Percentiles rank a stretch among this genome's conserved stretches.
phyloP scores from a whole-genome alignment of 768 basidiomycete genomes.

The Pilatotrama ljubarskyi region DNA sequence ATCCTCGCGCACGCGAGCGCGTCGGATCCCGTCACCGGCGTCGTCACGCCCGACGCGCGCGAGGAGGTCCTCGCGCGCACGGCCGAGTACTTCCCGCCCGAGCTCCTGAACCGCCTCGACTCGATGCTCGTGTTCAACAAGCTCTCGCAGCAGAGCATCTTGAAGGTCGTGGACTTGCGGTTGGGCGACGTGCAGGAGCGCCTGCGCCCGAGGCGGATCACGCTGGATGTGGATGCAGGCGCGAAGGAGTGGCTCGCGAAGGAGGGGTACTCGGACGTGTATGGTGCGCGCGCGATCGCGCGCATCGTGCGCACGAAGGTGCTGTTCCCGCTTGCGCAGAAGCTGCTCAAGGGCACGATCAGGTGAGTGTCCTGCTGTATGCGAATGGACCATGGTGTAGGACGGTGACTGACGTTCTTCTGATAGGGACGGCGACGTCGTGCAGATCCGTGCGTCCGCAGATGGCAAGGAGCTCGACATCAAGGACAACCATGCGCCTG shows the following conservation, averaged over 20 bases:
- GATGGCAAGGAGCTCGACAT: conserved; percentile 39
- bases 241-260: conserved; percentile 70
- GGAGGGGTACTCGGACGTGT: conserved; percentile 80
- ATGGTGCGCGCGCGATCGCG: conserved; percentile 87
- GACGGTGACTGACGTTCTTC: neutral
- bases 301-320: conserved; percentile 83
- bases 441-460: conserved; percentile 34
- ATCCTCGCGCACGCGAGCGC: conserved; percentile 71
- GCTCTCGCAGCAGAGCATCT: conserved; percentile 68
- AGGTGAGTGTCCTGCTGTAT: conserved; percentile 42
- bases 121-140: conserved; percentile 91
- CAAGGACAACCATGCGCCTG: conserved; percentile 38
- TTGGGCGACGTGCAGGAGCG: conserved; percentile 72
- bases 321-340: conserved; percentile 79
- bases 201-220: conserved; percentile 64
- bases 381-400: too few relatives aligned
- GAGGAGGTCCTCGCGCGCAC: conserved; percentile 73
- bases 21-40: conserved; percentile 55
- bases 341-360: conserved; percentile 77
- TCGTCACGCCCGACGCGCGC: conserved; percentile 61
- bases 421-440: conserved; percentile 48
- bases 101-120: conserved; percentile 87
- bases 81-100: conserved; percentile 82
- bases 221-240: conserved; percentile 62
- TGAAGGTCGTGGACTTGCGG: conserved; percentile 77